Evolutionary conservation across 2,329 filamentous ascomycete genomes (phyloP), one percentile per base, ranked within the genome.

Genomic region (Emydomyces testavorans): DNA sequence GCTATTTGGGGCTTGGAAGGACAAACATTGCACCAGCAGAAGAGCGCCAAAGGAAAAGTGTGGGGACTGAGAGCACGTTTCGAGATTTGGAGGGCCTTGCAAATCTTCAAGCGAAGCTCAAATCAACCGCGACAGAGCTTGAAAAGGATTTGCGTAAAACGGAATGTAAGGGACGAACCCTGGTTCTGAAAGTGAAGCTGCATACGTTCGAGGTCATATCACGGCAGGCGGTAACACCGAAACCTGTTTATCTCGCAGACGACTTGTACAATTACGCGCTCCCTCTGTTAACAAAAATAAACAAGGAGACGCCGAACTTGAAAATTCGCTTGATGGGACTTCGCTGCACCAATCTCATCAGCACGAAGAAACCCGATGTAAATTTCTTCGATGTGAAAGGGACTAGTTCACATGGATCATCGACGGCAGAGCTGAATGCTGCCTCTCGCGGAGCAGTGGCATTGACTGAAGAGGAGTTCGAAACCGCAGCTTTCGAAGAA

Each of bases 51-150:
- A 78, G 92, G 13, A 96, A 96, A 63, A 93, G 86, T 54, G 84
- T 96, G 1, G 90, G 92, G 15, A 95, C 89, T 0, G 92, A 98
- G 65, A 84, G 83, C 52, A 96, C 90, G 0, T 98, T 98, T 58
- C 72, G 76, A 32, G 89, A 95, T 41, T 79, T 94, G 58, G 78
- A 77, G 1, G 80, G 82, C 46, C 77, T 81, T 11, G 64, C 68
- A 0, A 76, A 82, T 50, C 70, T 96, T 2, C 75, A 83, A 16
- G 79, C 82, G 13, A 93, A 94, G 62, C 74, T 98, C 4, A 76
- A 79, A n/a, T 76, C 74, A 61, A 89, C 82, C 1, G 87, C 92
- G 0, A 81, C 88, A 53, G 88, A 94, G 54, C 71, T 98, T 3
- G 88, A 94, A 61, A 83, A 84, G 55, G 90, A 96, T 58, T 73